phyloP scores from a whole-genome alignment of 2,329 filamentous ascomycete genomes.

The Sporothrix luriei region DNA sequence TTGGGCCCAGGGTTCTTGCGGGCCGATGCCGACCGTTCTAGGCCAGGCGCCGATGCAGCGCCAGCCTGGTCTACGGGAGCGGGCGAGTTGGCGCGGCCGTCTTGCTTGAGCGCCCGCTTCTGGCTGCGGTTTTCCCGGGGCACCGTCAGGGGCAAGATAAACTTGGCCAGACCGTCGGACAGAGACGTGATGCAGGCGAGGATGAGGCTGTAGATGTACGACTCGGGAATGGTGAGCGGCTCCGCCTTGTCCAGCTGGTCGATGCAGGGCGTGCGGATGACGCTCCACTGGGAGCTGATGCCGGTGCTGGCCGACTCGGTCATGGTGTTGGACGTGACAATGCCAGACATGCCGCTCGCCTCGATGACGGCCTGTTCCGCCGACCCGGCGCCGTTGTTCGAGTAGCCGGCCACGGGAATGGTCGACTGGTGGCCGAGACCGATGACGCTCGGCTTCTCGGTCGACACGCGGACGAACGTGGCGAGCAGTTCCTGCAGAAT shows the following conservation, averaged over 20 bases:
- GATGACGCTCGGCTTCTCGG: slow-evolving; percentile 86
- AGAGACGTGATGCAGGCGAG: slow-evolving; percentile 86
- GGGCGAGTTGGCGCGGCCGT: slow-evolving; percentile 50
- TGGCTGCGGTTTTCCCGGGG: slow-evolving; percentile 66
- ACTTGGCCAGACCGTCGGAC: slow-evolving; percentile 90
- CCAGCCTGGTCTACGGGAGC: slow-evolving; percentile 38
- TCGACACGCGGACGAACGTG: slow-evolving; percentile 87
- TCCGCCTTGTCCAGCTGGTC: slow-evolving; percentile 94
- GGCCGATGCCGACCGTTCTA: slow-evolving; percentile 67
- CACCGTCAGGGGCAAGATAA: slow-evolving; percentile 87
- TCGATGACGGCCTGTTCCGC: slow-evolving; percentile 87
- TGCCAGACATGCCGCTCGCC: slow-evolving; percentile 81
- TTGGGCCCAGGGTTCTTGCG: slow-evolving; percentile 76
- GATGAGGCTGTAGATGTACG: slow-evolving; percentile 88
- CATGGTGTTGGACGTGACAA: slow-evolving; percentile 73
- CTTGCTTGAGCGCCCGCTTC: slow-evolving; percentile 52
- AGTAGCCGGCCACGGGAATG: slow-evolving; percentile 66
- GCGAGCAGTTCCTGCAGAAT: slow-evolving; percentile 82
- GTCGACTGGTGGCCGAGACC: slow-evolving; percentile 88
- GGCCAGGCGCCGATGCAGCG: slow-evolving; percentile 36
- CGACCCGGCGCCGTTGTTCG: slow-evolving; percentile 58
- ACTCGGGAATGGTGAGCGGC: slow-evolving; percentile 79
- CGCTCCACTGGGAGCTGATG: slow-evolving; percentile 90
- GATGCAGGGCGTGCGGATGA: slow-evolving; percentile 81
- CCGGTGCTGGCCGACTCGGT: slow-evolving; percentile 70